Evolutionary conservation across 176 grass and related monocot species (phyloP).

Genomic region (Phyllostachys edulis): DNA sequence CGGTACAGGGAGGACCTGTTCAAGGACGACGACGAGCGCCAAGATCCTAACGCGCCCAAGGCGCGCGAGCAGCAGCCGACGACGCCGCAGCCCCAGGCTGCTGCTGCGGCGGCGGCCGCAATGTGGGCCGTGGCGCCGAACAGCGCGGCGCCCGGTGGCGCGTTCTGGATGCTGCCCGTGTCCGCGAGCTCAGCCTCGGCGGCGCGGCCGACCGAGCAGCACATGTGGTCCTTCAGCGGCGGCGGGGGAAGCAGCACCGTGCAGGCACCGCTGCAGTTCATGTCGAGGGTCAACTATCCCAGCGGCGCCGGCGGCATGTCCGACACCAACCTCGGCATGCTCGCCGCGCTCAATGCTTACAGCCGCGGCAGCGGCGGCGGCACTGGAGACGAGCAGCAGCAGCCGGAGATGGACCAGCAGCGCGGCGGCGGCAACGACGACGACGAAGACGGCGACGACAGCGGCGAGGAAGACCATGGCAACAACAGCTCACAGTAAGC

Average conservation of each 20-base stretch:
- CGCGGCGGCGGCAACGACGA: constrained; percentile 16
- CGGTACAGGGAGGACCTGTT: constrained; percentile 88
- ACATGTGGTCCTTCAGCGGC: constrained; percentile 79
- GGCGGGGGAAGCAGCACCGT: constrained; percentile 48
- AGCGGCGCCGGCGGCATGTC: constrained; percentile 46
- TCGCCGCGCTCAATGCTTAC: constrained; percentile 74
- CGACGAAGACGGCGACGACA: constrained; percentile 36
- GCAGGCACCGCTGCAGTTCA: constrained; percentile 86
- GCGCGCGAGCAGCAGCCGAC: constrained; percentile 45
- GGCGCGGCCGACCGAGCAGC: constrained; percentile 55
- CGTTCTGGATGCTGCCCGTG: constrained; percentile 97
- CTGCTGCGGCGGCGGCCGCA: constrained; percentile 44
- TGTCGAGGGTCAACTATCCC: constrained; percentile 63
- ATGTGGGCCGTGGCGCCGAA: constrained; percentile 96
- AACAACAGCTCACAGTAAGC: constrained; percentile 62
- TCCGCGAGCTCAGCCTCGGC: constrained; percentile 45
- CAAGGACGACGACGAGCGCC: constrained; percentile 94
- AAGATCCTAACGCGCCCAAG: constrained; percentile 47
- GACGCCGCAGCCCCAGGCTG: background rate
- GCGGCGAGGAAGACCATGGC: constrained; percentile 24
- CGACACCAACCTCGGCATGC: constrained; percentile 87
- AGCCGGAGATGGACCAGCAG: constrained; percentile 39
- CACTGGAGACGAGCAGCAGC: constrained; percentile 30
- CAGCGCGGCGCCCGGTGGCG: constrained; percentile 51
- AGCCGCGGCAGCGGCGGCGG: constrained; percentile 54